Conservation (phyloP, 2,329 filamentous ascomycete species). For the Arthrobotrys musiformis region DNA sequence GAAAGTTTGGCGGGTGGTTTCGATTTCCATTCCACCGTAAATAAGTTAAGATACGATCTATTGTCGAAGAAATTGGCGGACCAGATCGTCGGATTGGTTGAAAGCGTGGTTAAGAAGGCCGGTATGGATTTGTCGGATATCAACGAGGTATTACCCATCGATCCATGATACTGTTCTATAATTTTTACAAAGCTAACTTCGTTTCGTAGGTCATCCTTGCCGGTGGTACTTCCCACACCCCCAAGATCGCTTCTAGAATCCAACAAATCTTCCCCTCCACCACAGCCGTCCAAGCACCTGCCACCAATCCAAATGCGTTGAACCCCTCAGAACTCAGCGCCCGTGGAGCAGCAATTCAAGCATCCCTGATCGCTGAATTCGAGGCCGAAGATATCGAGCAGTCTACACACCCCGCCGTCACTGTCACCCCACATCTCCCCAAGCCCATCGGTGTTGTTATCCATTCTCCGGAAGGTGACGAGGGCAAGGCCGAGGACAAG, state of each 20-base stretch:
- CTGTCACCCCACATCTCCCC: slow-evolving; percentile 87
- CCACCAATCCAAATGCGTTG: slow-evolving; percentile 79
- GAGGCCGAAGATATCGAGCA: slow-evolving; percentile 93
- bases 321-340: slow-evolving; percentile 93
- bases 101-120: slow-evolving; percentile 89
- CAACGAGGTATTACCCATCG: slow-evolving; percentile 71
- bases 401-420: slow-evolving; percentile 93
- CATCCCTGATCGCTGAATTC: slow-evolving; percentile 92
- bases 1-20: slow-evolving; percentile 89
- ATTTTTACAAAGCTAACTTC: slow-evolving; percentile 12
- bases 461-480: slow-evolving; percentile 67
- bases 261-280: slow-evolving; percentile 80
- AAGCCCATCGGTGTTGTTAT: slow-evolving; percentile 89
- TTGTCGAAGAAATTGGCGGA: slow-evolving; percentile 86
- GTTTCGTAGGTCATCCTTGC: slow-evolving; percentile 77
- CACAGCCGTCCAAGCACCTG: slow-evolving; percentile 82
- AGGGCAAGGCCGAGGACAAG: slow-evolving; percentile 67
- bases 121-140: slow-evolving; percentile 90
- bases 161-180: too few relatives aligned
- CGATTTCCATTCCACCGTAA: slow-evolving; percentile 91
- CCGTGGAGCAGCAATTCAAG: slow-evolving; percentile 93
- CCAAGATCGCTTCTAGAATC: slow-evolving; percentile 87
- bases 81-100: slow-evolving; percentile 85
- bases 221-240: slow-evolving; percentile 91
- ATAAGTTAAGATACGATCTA: slow-evolving; percentile 91